Evolutionary conservation across 108 stramenopile species (phyloP).

Genomic region (Cyclotella baltica): DNA sequence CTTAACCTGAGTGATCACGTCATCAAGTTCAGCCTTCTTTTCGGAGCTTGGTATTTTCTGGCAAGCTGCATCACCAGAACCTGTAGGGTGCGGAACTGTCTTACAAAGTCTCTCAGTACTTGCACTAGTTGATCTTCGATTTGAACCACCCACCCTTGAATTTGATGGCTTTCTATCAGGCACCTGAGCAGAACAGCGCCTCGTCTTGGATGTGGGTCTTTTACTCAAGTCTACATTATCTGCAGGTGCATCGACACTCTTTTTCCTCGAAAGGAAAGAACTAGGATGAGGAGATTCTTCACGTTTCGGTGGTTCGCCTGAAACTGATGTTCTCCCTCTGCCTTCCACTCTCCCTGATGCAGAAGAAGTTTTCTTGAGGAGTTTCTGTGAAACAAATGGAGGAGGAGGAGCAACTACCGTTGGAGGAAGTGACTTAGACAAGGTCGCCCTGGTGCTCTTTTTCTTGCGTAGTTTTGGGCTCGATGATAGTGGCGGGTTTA

Average conservation of each 20-base stretch:
- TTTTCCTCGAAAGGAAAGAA: neutral
- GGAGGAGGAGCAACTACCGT: neutral
- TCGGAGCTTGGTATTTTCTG: no score
- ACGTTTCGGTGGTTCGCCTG: neutral
- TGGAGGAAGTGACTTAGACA: slow-evolving; percentile 7
- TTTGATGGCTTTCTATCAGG: neutral
- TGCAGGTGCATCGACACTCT: slow-evolving; percentile 9
- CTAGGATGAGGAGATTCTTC: slow-evolving; percentile 18
- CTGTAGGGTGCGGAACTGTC: neutral
- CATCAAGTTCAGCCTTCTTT: neutral
- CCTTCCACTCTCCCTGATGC: neutral
- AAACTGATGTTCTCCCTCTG: neutral
- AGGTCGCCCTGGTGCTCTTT: neutral
- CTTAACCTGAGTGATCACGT: no score
- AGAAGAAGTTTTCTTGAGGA: slow-evolving; percentile 4
- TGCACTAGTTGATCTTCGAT: neutral
- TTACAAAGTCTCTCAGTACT: no score
- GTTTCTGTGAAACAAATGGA: neutral
- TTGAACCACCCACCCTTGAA: neutral
- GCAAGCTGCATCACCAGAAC: no score
- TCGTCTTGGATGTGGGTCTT: slow-evolving; percentile 1
- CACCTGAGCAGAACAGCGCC: slow-evolving; percentile 4
- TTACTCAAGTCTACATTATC: slow-evolving; percentile 2
- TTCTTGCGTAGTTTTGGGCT: neutral
- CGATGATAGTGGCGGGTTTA: neutral